Percentiles rank a stretch among this genome's conserved stretches.
These are phyloP conservation scores for Pneumocystis oryctolagi DNA, from an alignment of 1,139 yeast species.

Conservation along the genomic window DNA sequence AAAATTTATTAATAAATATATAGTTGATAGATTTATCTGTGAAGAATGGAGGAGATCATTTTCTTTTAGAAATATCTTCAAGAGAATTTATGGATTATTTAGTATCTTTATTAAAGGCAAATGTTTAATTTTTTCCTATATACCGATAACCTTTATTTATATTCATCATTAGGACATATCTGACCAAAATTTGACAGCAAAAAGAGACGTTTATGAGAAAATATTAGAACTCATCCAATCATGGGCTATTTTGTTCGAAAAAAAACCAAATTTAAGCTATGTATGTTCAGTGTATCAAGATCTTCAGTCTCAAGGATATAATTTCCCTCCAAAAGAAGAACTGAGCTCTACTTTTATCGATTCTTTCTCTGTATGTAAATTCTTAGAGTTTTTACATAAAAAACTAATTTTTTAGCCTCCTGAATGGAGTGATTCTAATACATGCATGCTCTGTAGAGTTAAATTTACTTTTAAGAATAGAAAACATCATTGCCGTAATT, in stretches of 20 bases:
- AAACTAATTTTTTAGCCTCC: conserved; percentile 45
- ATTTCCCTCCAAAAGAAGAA: conserved; percentile 39
- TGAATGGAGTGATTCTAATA: conserved; percentile 92
- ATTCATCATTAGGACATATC: not conserved
- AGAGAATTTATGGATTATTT: conserved; percentile 70
- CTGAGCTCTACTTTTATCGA: conserved; percentile 52
- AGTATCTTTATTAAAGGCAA: conserved; percentile 24
- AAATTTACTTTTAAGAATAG: conserved; percentile 70
- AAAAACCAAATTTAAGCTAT: conserved; percentile 51
- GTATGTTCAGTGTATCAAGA: conserved; percentile 24
- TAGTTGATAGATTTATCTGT: conserved; percentile 73
- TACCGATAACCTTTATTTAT: conserved; percentile 20
- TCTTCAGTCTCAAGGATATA: conserved; percentile 31
- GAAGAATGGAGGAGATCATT: conserved; percentile 84
- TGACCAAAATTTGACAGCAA: conserved; percentile 14
- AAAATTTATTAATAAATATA: not conserved
- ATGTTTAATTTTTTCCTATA: conserved; percentile 16
- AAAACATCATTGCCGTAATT: conserved; percentile 91
- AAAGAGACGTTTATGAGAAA: conserved; percentile 42
- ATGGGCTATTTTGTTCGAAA: conserved; percentile 63
- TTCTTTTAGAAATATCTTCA: conserved; percentile 61
- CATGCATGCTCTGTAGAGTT: conserved; percentile 85
- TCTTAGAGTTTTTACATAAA: not conserved
- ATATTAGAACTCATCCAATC: conserved; percentile 54
- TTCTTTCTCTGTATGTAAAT: conserved; percentile 39